Evolutionary conservation across 2,329 filamentous ascomycete genomes (phyloP).

Genomic region (Coleophoma crateriformis): DNA sequence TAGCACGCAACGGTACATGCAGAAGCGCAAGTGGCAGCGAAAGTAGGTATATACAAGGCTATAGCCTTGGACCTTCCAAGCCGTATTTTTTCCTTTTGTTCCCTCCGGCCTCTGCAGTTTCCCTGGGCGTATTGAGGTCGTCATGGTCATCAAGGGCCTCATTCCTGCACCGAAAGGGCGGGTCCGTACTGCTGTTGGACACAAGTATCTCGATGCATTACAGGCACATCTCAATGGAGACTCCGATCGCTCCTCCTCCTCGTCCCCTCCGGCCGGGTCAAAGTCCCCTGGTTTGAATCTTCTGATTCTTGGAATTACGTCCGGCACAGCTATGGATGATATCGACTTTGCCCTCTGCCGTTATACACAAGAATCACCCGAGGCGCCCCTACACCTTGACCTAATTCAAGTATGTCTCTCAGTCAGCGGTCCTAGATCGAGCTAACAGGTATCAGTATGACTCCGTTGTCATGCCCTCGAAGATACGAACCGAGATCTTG

Average conservation of each 20-base stretch:
- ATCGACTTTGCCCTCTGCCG: conserved; percentile 27
- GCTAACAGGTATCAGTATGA: conserved; percentile 19
- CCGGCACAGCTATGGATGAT: conserved; percentile 26
- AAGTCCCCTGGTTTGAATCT: conserved; percentile 19
- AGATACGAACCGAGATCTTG: conserved; percentile 25
- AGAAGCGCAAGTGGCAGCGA: background rate
- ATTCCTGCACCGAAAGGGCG: conserved; percentile 22
- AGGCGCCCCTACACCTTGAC: conserved; percentile 21
- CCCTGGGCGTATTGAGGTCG: conserved; percentile 8
- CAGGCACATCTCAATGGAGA: conserved; percentile 20
- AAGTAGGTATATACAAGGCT: background rate
- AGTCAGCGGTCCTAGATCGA: background rate
- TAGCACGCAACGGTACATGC: background rate
- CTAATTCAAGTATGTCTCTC: conserved; percentile 19
- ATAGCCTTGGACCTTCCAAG: background rate
- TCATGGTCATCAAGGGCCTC: conserved; percentile 17
- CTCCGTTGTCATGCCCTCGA: conserved; percentile 27
- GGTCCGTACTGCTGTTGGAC: conserved; percentile 21
- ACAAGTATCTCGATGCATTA: conserved; percentile 25
- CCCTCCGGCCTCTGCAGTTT: background rate
- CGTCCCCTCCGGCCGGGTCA: conserved; percentile 13
- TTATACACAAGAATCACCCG: conserved; percentile 26
- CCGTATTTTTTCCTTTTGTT: background rate
- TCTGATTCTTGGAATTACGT: conserved; percentile 24
- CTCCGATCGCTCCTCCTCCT: conserved; percentile 14